Conservation (phyloP, 2,329 filamentous ascomycete species). For the Tolypocladium paradoxum region DNA sequence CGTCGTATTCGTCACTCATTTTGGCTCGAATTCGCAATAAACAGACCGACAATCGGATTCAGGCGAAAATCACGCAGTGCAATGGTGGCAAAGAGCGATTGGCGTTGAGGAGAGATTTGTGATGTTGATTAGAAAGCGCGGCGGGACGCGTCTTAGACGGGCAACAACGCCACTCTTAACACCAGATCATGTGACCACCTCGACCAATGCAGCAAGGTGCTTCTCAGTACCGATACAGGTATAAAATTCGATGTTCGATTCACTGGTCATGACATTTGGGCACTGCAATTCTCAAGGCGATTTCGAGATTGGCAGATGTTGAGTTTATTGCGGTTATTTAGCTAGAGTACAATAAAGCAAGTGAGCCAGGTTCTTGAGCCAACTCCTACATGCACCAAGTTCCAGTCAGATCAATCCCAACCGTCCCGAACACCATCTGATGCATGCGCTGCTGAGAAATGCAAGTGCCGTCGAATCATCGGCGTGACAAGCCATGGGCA, state of each 20-base stretch:
- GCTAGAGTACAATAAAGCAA: neutral
- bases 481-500: neutral
- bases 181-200: conserved; percentile 26
- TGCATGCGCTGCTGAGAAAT: neutral
- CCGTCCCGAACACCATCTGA: neutral
- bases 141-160: conserved; percentile 22
- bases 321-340: neutral
- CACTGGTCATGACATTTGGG: neutral
- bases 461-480: neutral
- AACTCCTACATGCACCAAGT: neutral
- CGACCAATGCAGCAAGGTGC: neutral
- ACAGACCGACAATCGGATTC: neutral
- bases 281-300: neutral
- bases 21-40: neutral
- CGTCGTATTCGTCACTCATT: conserved; percentile 52
- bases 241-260: neutral
- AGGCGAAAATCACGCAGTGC: neutral
- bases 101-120: conserved; percentile 7
- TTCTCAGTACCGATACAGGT: too few relatives aligned
- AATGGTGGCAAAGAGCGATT: neutral
- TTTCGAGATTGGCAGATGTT: neutral
- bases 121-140: conserved; percentile 16
- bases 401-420: neutral
- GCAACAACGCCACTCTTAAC: conserved; percentile 17
- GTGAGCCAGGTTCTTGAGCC: neutral